Base-by-base conservation (phyloP, 2,329 filamentous ascomycete genomes). In the Falciphora oryzae region DNA sequence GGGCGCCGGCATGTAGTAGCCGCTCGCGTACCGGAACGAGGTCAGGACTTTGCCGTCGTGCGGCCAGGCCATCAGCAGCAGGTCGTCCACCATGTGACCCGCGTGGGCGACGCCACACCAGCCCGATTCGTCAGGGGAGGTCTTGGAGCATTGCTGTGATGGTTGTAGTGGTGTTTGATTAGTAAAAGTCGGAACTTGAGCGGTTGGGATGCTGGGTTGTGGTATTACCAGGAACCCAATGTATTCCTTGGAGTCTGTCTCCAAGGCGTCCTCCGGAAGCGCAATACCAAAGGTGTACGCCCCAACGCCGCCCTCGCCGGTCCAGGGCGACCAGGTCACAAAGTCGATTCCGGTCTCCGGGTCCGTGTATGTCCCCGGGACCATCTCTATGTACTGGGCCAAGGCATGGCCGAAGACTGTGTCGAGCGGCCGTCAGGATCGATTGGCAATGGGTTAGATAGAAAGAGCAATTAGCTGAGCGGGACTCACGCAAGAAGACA, bases 1-100 rank as follows among this genome's bases (percentile, higher is more conserved):
- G 44, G 82, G 70, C 0, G 79, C 78, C 0, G 88, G 88, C 66
- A 80, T 76, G 44, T 80, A 79, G 71, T 89, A 90, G 64, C 85
- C 86, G 7, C 78, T 79, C 7, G 83, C 79, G 68, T 81, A 86
- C 64, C 82, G 80, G 73, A 89, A 83, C 1, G 84, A 83, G 0
- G 85, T 86, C 32, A 83, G 75, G 62, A 89, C 77, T 44, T 82
- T 71, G n/a, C 78, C 76, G 32, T 81, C 77, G 66, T 83, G 77
- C 6, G 85, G 81, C 79, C 83, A 89, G 8, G 83, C 83, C 69
- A 86, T 76, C 22, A 89, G 75, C 64, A 89, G 79, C 3, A 89
- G 75, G 60, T 80, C 81, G 67, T 80, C 80, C 14, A 80, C 82
- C 86, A 89, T 89, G 61, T 77, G 75, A 6, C 81, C 80, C 13